A percentile compares a stretch with the other conserved stretches of the same genome.
These are phyloP conservation scores for Candida insectorum DNA, from an alignment of 805 yeast genomes.

Conservation along the genomic window DNA sequence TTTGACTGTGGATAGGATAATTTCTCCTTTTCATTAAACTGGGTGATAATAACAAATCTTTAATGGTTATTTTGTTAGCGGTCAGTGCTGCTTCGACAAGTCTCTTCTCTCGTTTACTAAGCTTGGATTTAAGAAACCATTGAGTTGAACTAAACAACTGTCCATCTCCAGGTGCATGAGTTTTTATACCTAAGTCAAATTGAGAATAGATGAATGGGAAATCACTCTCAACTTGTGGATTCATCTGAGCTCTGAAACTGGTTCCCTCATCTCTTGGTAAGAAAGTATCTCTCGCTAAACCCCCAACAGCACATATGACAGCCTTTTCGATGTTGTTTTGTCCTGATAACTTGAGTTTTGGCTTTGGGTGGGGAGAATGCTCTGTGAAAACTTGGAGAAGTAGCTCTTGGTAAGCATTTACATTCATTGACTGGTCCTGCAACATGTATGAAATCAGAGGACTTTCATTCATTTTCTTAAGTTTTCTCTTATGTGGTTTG, in stretches of 20 bases:
- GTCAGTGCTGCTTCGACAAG: slow-evolving; percentile 31
- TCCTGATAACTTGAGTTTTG: neutral
- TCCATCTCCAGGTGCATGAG: slow-evolving; percentile 65
- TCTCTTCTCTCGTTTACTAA: slow-evolving; percentile 54
- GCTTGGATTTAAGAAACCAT: slow-evolving; percentile 54
- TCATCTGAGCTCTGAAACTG: neutral
- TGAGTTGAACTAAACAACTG: slow-evolving; percentile 52
- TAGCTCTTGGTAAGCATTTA: slow-evolving; percentile 1
- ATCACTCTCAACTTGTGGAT: slow-evolving; percentile 9
- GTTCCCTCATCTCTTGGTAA: neutral
- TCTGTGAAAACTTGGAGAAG: slow-evolving; percentile 1
- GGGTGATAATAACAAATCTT: slow-evolving; percentile 50
- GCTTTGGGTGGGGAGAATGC: neutral
- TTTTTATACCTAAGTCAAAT: slow-evolving; percentile 46
- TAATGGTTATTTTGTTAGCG: slow-evolving; percentile 37
- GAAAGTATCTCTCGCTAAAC: slow-evolving; percentile 32
- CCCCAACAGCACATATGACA: slow-evolving; percentile 49
- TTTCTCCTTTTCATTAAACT: slow-evolving; percentile 47
- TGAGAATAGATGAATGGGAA: slow-evolving; percentile 31
- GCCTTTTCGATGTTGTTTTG: slow-evolving; percentile 1
- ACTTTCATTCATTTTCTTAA: slow-evolving; percentile 6
- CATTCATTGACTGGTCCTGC: too few relatives aligned
- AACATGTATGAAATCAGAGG: too few relatives aligned
- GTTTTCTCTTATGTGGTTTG: slow-evolving; percentile 9
- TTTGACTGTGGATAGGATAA: slow-evolving; percentile 52